Evolutionary conservation across 1,284 basidiomycete species (phyloP), one percentile per base, ranked within the genome.

Genomic region (Athelia psychrophila): DNA sequence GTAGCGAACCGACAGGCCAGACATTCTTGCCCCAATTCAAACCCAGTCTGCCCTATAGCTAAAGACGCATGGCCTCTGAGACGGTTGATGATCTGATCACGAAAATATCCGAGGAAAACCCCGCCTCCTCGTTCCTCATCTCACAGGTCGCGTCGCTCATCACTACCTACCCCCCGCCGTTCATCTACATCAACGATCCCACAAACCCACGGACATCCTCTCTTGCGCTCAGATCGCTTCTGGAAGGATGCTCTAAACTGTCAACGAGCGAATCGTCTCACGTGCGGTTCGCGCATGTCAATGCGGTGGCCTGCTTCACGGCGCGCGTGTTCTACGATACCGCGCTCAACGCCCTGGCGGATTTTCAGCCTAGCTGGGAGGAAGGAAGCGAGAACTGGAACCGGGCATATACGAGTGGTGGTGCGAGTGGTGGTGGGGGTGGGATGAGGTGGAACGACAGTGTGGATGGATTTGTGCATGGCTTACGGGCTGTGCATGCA

Each of bases 101-200:
- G 9, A 50, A 27, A 20, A 33, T 62, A 9, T 49, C 48, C 1
- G 50, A 58, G 27, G 44, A 32, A 0, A 56, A 69, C 33, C 63
- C 73, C 0, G 72, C 73, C 12, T 70, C 72, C 51, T 53, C 65
- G 13, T 50, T 54, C 2, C 57, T 74, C 5, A 51, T 64, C 15
- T 51, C 61, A 1, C 69, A 83, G 44, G 59, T 87, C 40, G 66
- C 68, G 2, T 67, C 73, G 2, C 74, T 88, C 10, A 65, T 86
- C 10, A 73, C 75, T 3, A 66, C 72, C 2, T 71, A 68, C 50
- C 75, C 85, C 2, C 85, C 87, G 2, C 75, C 83, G 0, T 91
- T 91, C 64, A 76, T 91, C 54, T 87, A 84, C 65, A 64, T 92
- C 27, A 81, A 86, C 56, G 86, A 91, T 65, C 74, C 81, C 40